Conservation (phyloP, 768 basidiomycete genomes). For the Lepiota subincarnata region DNA sequence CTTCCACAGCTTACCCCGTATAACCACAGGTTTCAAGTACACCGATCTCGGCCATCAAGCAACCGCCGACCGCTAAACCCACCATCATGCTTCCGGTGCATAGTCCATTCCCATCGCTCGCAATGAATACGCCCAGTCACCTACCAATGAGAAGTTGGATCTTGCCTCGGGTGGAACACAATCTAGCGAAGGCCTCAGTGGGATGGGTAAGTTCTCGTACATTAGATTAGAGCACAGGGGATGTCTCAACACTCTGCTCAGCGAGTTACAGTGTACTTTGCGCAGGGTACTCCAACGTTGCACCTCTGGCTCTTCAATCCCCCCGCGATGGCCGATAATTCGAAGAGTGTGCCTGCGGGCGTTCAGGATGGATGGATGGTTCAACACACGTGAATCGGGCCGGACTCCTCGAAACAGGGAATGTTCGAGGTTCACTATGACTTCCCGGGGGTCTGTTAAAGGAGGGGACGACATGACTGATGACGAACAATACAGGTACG, state of each 20-base stretch:
- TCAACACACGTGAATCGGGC: constrained; percentile 13
- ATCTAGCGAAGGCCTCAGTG: constrained; percentile 1
- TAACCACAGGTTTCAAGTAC: constrained; percentile 7
- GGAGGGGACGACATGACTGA: background rate
- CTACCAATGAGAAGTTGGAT: background rate
- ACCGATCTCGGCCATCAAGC: background rate
- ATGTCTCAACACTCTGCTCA: constrained; percentile 21
- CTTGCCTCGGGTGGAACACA: background rate
- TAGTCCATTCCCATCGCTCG: background rate
- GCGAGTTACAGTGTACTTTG: constrained; percentile 48
- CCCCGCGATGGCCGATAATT: constrained; percentile 21
- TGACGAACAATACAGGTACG: background rate
- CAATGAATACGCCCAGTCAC: background rate
- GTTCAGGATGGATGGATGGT: background rate
- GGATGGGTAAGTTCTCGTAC: constrained; percentile 10
- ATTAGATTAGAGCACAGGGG: constrained; percentile 2
- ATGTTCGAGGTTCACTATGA: constrained; percentile 5
- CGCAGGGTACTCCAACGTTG: constrained; percentile 45
- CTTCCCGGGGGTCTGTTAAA: background rate
- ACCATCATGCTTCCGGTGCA: background rate
- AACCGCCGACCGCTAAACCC: background rate
- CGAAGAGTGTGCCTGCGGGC: constrained; percentile 22
- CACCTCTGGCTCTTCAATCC: constrained; percentile 52
- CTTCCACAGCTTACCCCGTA: constrained; percentile 33
- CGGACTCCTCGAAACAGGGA: constrained; percentile 8